These are phyloP conservation scores for Penicillium janthinellum DNA, from an alignment of 2,329 filamentous ascomycete genomes.

Conservation along the genomic window DNA sequence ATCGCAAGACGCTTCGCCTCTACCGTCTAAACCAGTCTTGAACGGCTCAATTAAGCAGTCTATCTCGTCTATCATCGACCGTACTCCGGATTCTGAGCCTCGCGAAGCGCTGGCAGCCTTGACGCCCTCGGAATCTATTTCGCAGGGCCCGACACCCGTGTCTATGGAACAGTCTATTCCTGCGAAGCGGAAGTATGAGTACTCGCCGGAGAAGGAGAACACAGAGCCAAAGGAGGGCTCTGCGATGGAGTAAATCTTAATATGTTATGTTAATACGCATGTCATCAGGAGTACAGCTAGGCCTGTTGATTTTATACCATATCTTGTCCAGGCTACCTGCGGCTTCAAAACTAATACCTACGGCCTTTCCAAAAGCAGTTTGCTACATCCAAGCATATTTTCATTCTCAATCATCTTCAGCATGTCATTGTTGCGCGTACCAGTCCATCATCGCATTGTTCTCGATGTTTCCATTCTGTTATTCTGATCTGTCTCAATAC, in stretches of 20 bases:
- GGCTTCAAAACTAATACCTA: background rate
- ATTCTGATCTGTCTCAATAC: slow-evolving; percentile 19
- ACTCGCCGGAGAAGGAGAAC: slow-evolving; percentile 29
- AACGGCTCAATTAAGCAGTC: slow-evolving; percentile 41
- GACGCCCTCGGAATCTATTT: slow-evolving; percentile 25
- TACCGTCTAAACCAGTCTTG: slow-evolving; percentile 19
- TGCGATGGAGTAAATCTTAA: slow-evolving; percentile 21
- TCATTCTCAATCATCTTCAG: slow-evolving; percentile 4
- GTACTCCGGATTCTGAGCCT: slow-evolving; percentile 29
- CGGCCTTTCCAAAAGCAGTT: background rate
- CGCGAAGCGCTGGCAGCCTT: slow-evolving; percentile 27
- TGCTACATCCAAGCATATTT: slow-evolving; percentile 10
- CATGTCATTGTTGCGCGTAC: slow-evolving; percentile 10
- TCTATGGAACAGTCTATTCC: slow-evolving; percentile 22
- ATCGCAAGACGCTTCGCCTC: slow-evolving; percentile 14
- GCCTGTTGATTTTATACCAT: background rate
- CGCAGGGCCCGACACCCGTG: slow-evolving; percentile 19
- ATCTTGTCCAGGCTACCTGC: background rate
- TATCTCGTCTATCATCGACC: slow-evolving; percentile 45
- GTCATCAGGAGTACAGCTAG: background rate
- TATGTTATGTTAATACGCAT: slow-evolving; percentile 7
- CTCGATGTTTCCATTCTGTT: slow-evolving; percentile 14
- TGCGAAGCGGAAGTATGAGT: slow-evolving; percentile 27
- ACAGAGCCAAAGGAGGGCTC: slow-evolving; percentile 27
- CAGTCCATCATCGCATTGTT: slow-evolving; percentile 15